Evolutionary conservation across 2,329 filamentous ascomycete genomes (phyloP).

Genomic region (Ophiocordyceps sinensis): DNA sequence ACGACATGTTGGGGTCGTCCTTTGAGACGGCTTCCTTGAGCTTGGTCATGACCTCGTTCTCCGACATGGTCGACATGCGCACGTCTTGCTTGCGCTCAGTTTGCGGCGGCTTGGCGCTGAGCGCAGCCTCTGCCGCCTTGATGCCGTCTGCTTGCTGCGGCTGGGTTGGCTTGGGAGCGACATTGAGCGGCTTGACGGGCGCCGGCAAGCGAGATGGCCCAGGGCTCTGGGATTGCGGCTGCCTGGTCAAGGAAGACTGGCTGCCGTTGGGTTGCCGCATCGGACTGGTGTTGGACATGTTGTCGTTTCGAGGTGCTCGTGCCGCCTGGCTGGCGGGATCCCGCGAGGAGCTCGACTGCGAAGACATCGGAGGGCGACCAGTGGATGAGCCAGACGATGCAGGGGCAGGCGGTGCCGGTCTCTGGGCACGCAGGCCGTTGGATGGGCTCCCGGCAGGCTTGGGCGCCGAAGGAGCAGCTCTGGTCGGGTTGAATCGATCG

Average conservation of each 20-base stretch:
- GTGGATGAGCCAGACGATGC: slow-evolving; percentile 21
- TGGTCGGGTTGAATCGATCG: slow-evolving; percentile 73
- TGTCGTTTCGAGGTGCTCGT: slow-evolving; percentile 31
- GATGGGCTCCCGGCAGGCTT: slow-evolving; percentile 41
- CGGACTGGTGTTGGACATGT: slow-evolving; percentile 30
- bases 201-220: slow-evolving; percentile 37
- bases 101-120: slow-evolving; percentile 66
- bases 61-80: slow-evolving; percentile 96
- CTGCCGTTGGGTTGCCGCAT: slow-evolving; percentile 43
- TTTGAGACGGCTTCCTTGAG: slow-evolving; percentile 90
- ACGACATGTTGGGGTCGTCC: slow-evolving; percentile 85
- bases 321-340: slow-evolving; percentile 26
- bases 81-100: slow-evolving; percentile 76
- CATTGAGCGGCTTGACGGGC: slow-evolving; percentile 66
- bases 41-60: slow-evolving; percentile 93
- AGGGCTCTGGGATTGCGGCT: slow-evolving; percentile 29
- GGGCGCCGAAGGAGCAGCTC: slow-evolving; percentile 72
- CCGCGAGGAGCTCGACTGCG: slow-evolving; percentile 35
- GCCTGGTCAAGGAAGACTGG: slow-evolving; percentile 34
- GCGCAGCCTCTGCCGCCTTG: slow-evolving; percentile 78
- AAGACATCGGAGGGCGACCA: slow-evolving; percentile 29
- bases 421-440: slow-evolving; percentile 50
- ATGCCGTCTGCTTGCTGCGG: slow-evolving; percentile 47
- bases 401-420: slow-evolving; percentile 65
- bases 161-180: slow-evolving; percentile 48